These are phyloP conservation scores for Colletotrichum sp. DNA, from an alignment of 2,329 filamentous ascomycete species.

Conservation along the genomic window DNA sequence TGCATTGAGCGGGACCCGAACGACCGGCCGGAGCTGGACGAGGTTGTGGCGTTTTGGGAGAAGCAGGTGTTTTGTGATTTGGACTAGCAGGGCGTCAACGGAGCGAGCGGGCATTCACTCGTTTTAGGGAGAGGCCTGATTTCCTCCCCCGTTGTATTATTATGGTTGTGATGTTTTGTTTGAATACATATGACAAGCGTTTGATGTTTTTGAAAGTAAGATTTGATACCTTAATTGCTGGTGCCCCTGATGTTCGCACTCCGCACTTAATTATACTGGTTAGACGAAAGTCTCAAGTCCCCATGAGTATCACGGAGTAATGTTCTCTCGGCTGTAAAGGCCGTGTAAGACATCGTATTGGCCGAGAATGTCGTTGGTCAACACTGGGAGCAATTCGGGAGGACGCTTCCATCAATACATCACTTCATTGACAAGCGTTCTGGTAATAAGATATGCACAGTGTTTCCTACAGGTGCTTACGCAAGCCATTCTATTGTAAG, in stretches of 20 bases:
- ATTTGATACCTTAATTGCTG: too few species aligned
- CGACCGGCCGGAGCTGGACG: constrained; percentile 10
- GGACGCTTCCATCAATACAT: neutral
- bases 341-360: neutral
- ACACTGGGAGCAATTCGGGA: accelerated
- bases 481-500: too few species aligned
- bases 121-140: neutral
- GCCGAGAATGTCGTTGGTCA: neutral
- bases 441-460: accelerated
- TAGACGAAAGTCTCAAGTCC: accelerated
- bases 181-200: neutral
- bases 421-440: accelerated
- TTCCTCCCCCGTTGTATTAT: neutral
- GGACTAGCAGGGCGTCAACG: neutral
- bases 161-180: neutral
- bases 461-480: too few species aligned
- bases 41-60: constrained; percentile 20
- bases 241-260: too few species aligned
- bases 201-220: neutral
- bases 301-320: too few species aligned
- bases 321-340: neutral
- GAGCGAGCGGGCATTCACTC: neutral
- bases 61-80: neutral
- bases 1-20: constrained; percentile 20
- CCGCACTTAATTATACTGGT: accelerated